These are phyloP conservation scores for Achaetomium macrosporum DNA, from an alignment of 2,329 filamentous ascomycete genomes.

Conservation along the genomic window DNA sequence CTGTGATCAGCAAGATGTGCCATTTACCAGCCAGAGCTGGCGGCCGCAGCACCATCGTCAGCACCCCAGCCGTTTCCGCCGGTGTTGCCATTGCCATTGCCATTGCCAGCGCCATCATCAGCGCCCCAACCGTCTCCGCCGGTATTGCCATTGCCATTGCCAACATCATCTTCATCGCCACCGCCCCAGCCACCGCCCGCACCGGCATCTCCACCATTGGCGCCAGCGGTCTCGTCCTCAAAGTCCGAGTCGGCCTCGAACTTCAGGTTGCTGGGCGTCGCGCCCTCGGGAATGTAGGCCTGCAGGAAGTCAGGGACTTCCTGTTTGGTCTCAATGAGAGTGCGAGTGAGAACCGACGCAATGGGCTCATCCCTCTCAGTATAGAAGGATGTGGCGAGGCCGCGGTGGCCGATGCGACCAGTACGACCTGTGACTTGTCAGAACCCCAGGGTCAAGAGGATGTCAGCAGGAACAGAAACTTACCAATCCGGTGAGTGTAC, in stretches of 20 bases:
- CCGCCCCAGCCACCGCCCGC: slow-evolving; percentile 17
- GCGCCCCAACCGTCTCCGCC: slow-evolving; percentile 15
- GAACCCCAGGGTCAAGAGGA: background rate
- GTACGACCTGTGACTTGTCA: slow-evolving; percentile 64
- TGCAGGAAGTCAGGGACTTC: slow-evolving; percentile 76
- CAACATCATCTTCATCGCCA: slow-evolving; percentile 3
- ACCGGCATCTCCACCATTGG: background rate
- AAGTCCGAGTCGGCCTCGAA: slow-evolving; percentile 53
- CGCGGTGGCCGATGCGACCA: slow-evolving; percentile 83
- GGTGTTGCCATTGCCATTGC: background rate
- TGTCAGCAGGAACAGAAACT: slow-evolving; percentile 24
- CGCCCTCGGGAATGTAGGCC: slow-evolving; percentile 53
- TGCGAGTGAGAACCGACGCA: slow-evolving; percentile 68
- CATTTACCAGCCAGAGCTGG: slow-evolving; percentile 7
- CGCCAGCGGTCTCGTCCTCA: slow-evolving; percentile 33
- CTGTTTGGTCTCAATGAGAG: slow-evolving; percentile 74
- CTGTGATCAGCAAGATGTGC: background rate
- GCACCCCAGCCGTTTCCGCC: slow-evolving; percentile 14
- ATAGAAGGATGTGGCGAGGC: slow-evolving; percentile 85
- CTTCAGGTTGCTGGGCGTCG: slow-evolving; percentile 40
- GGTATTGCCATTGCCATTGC: background rate
- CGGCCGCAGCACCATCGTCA: background rate
- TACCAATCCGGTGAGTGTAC: slow-evolving; percentile 91
- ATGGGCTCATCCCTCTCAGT: slow-evolving; percentile 70
- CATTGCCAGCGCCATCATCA: slow-evolving; percentile 1